Base-by-base conservation (phyloP, 148 eudicot genomes). In the Chenopodium formosanum region DNA sequence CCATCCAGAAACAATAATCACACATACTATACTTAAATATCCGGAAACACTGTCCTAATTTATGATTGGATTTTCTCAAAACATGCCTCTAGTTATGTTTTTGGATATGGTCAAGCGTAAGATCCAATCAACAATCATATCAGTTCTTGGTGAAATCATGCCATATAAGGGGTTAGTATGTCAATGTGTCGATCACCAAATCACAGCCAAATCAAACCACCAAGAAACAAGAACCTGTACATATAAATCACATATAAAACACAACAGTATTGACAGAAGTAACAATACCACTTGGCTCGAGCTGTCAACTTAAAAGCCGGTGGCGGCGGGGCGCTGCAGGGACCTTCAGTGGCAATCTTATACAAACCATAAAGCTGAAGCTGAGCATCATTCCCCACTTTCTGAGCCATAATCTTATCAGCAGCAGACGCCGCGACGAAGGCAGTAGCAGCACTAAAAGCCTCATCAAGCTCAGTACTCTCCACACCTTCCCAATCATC, bases 401-500 rank as follows among this genome's bases (percentile, higher is more conserved):
- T 97, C 44, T 76, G 78, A n/a, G 92, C 52, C 80, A 88, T 12
- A 12, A 56, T 25, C 75, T 86, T 83, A 78, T 91, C 98, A 0
- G 92, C 90, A 1, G 99, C 99, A 1, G 98, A 84, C 6, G 98
- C 98, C 0, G 98, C 99, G 62, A 97, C 97, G 56, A 97, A 97
- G 2, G 97, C 91, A 0, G 98, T 91, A 5, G 99, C 99, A 9
- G 99, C 99, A 81, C 97, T 97, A 29, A 97, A 97, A 16, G 87
- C 88, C 83, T 92, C 98, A 63, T 97, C 99, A 67, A 97, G 85
- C 77, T 97, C 99, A 74, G 98, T 97, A 73, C 94, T 97, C 88
- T 94, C 99, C 14, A 97, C 95, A 22, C 99, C 99, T 73, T 97
- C 99, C 99, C 99, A 97, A 90, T 94, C 99, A 85, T 93, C 97